Conservation (phyloP, 305 asterid species). For the Caryopteris hybrid region DNA sequence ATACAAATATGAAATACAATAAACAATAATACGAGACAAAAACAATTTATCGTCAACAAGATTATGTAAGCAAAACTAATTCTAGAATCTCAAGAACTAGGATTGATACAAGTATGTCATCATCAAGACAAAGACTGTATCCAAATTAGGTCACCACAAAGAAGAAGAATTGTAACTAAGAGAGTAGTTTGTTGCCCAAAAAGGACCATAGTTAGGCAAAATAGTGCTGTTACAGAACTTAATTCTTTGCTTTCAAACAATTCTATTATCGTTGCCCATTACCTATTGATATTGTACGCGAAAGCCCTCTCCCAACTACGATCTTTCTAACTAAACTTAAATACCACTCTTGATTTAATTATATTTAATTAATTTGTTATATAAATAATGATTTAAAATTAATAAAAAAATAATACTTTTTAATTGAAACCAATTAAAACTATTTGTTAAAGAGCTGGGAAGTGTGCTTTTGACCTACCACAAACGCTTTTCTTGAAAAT, state of each 20-base stretch:
- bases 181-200: constrained; percentile 21
- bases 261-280: not conserved
- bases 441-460: too few species aligned
- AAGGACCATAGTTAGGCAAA: constrained; percentile 16
- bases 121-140: constrained; percentile 21
- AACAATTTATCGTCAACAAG: too few species aligned
- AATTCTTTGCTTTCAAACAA: constrained; percentile 42
- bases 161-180: not conserved
- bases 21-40: too few species aligned
- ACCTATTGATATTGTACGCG: constrained; percentile 21
- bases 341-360: constrained; percentile 6
- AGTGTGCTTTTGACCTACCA: not conserved
- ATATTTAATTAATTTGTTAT: too few species aligned
- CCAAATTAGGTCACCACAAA: constrained; percentile 19
- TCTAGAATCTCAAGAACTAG: too few species aligned
- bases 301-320: constrained; percentile 41
- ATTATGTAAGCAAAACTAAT: too few species aligned
- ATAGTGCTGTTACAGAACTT: constrained; percentile 5
- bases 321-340: constrained; percentile 4
- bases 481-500: not conserved
- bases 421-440: too few species aligned
- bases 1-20: too few species aligned
- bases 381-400: too few species aligned
- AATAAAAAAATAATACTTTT: too few species aligned
- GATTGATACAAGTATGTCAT: not conserved